Evolutionary conservation across 257 asterid species (phyloP), one percentile per base, ranked within the genome.

Genomic region (Jaltomata sinuosa): DNA sequence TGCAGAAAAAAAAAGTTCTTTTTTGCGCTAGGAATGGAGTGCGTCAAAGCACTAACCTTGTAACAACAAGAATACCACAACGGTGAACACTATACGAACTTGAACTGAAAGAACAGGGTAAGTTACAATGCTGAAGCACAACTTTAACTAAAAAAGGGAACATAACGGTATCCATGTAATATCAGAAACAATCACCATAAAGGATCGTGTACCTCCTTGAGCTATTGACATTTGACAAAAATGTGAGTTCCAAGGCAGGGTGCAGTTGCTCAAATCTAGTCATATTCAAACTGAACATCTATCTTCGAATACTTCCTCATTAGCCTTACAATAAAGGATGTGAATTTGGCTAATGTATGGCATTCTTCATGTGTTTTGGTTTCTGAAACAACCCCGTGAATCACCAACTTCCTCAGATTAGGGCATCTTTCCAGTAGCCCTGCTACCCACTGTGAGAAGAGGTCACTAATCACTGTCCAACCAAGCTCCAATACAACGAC

Each of bases 311-410:
- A 92, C 87, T 92, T 93, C 91, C 98, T 91, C 97, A 91, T 92
- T 42, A 94, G 92, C 89, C 84, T 88, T 32, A 95, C 94, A 84
- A 94, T 91, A 40, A 92, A 90, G 16, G 98, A 91, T 16, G 97
- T 92, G 82, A 94, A 93, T 85, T 86, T 90, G 67, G 97, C 99
- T 84, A 95, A 83, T 52, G 88, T 88, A 85, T 92, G 90, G 86
- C 98, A 94, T 87, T 95, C 99, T 89, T 93, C 98, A 12, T 88
- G 99, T 19, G 94, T 91, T 90, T 95, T 95, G 89, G 97, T 90
- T 91, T 95, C 99, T 1, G 99, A 94, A 36, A 95, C 97, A 54
- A 93, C 90, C 81, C 99, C 99, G 22, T 90, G 91, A 83, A 95
- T 89, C 85, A 94, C 92, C 92, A 95, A 89, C 88, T 94, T 94